Evolutionary conservation across 1,284 basidiomycete genomes (phyloP).

Genomic region (Hymenochaete sp.): DNA sequence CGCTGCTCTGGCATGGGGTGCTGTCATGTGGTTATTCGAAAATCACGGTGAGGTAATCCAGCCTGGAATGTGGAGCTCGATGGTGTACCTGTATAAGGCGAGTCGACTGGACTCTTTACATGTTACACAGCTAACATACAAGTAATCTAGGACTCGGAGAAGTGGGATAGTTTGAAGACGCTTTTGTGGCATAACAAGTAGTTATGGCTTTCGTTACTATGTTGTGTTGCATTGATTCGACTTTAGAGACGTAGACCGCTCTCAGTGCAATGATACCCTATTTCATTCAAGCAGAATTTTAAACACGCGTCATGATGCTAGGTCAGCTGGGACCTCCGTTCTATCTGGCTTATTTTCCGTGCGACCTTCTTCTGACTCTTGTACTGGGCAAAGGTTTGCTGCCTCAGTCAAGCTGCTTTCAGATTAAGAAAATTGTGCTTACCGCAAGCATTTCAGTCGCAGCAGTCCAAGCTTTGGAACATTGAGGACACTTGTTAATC

Average conservation of each 20-base stretch:
- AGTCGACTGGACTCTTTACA: not conserved
- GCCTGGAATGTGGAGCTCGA: constrained; percentile 86
- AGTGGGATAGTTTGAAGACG: constrained; percentile 62
- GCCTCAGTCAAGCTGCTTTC: not conserved
- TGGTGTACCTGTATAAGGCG: constrained; percentile 63
- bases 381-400: constrained; percentile 35
- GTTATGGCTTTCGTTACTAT: not conserved
- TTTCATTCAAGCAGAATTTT: no score
- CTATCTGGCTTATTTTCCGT: constrained; percentile 29
- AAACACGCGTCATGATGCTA: constrained; percentile 13
- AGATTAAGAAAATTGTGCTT: constrained; percentile 19
- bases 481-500: constrained; percentile 38
- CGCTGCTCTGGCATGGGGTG: constrained; percentile 87
- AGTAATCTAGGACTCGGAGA: constrained; percentile 53
- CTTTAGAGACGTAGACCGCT: constrained; percentile 5
- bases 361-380: constrained; percentile 45
- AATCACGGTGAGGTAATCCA: constrained; percentile 83
- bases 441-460: constrained; percentile 62
- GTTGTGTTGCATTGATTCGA: not conserved
- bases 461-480: constrained; percentile 46
- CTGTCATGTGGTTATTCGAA: constrained; percentile 96
- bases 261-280: not conserved
- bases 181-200: constrained; percentile 75
- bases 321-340: constrained; percentile 1
- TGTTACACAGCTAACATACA: not conserved